A percentile compares a stretch with the other conserved stretches of the same genome.
These are phyloP conservation scores for Serendipita sp. DNA, from an alignment of 768 basidiomycete genomes.

Conservation along the genomic window DNA sequence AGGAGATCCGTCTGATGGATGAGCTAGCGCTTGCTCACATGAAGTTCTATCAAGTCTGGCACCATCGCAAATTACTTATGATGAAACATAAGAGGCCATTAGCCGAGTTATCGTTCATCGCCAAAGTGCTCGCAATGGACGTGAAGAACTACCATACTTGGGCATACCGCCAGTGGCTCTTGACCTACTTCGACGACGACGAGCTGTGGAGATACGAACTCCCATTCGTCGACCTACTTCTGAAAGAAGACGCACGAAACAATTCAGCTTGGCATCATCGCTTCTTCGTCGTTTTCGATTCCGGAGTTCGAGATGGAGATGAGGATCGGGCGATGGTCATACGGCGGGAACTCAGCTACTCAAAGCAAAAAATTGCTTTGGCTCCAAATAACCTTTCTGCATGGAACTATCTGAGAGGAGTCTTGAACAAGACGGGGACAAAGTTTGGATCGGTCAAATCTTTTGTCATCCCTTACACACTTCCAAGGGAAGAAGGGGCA, in stretches of 20 bases:
- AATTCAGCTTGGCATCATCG: constrained; percentile 98
- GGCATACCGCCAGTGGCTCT: constrained; percentile 92
- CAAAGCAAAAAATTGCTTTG: constrained; percentile 65
- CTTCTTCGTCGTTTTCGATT: constrained; percentile 70
- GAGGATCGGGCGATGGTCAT: constrained; percentile 42
- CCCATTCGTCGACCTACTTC: constrained; percentile 53
- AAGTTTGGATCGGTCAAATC: constrained; percentile 38
- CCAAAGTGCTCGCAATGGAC: constrained; percentile 53
- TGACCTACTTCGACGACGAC: constrained; percentile 58
- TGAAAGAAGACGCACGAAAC: constrained; percentile 69
- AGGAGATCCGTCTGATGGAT: constrained; percentile 74
- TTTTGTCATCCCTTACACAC: constrained; percentile 53
- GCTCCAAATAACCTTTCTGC: constrained; percentile 89
- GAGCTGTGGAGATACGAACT: constrained; percentile 61
- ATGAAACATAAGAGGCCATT: constrained; percentile 32
- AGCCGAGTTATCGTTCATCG: constrained; percentile 65
- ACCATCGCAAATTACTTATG: constrained; percentile 67
- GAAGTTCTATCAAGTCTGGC: constrained; percentile 99
- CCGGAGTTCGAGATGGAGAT: constrained; percentile 44
- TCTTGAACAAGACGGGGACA: constrained; percentile 44
- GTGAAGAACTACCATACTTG: constrained; percentile 98
- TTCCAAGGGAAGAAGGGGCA: background rate
- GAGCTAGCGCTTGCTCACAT: constrained; percentile 66
- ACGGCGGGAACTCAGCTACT: constrained; percentile 64
- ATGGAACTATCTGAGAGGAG: constrained; percentile 91